Evolutionary conservation across 306 rosid species (phyloP).

Genomic region (Ceratonia siliqua): DNA sequence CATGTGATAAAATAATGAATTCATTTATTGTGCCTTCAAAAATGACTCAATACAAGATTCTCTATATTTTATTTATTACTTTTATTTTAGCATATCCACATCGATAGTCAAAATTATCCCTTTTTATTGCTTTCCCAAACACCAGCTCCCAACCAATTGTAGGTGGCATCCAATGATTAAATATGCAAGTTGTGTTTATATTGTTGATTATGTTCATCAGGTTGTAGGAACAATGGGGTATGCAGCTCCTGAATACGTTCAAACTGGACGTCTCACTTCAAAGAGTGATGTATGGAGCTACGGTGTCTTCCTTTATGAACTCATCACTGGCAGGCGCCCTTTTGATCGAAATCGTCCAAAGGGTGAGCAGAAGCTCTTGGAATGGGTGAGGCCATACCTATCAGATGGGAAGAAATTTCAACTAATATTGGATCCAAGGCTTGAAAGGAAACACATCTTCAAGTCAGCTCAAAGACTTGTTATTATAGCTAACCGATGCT

Average conservation of each 20-base stretch:
- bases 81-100: constrained; percentile 26
- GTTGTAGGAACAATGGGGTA: constrained; percentile 99
- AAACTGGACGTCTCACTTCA: constrained; percentile 88
- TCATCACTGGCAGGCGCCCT: constrained; percentile 91
- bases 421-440: constrained; percentile 82
- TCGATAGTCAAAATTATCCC: not conserved
- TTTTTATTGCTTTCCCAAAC: constrained; percentile 16
- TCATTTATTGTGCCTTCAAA: constrained; percentile 17
- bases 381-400: constrained; percentile 87
- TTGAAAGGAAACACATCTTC: constrained; percentile 66
- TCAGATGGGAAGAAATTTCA: constrained; percentile 74
- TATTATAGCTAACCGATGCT: constrained; percentile 74
- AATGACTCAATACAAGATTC: not conserved
- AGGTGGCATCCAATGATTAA: constrained; percentile 1
- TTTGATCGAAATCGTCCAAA: constrained; percentile 82
- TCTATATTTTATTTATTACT: not conserved
- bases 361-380: constrained; percentile 90
- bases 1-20: not conserved
- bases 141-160: constrained; percentile 7
- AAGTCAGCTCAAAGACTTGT: constrained; percentile 78
- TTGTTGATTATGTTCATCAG: constrained; percentile 50
- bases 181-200: constrained; percentile 30
- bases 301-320: constrained; percentile 94
- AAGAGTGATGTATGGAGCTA: constrained; percentile 96
- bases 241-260: constrained; percentile 95